Base-by-base conservation (phyloP, 768 basidiomycete genomes). In the Tubosaeta brunneosetosa region DNA sequence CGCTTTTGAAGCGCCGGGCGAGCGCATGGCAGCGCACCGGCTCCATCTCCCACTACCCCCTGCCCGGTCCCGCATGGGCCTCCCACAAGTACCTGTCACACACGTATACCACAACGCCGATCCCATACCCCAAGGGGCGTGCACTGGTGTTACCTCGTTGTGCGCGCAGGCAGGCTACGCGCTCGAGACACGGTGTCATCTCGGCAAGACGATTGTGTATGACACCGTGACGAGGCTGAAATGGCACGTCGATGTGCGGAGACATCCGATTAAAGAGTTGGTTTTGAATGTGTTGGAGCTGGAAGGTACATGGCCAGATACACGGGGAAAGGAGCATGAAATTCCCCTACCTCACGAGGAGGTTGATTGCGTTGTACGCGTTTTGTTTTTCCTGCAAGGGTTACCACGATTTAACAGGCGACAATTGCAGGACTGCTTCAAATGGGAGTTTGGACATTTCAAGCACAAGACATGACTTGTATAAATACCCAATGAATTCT, bases 91-190 rank as follows among this genome's bases (percentile, higher is more conserved):
- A 27, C 65, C 70, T 37, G 40, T 66, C 51, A 73, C 67, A 0
- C 82, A 83, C 59, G 72, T 86, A 44, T 86, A 82, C 66, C 81
- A 87, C 66, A 88, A 74, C 32, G 85, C 85, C 33, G 85, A 88
- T 63, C 86, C 86, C 7, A 82, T 88, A 59, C 81, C 86, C 6
- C 81, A 80, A 55, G 79, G 79, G 26, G 63, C 72, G 25, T 83
- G 82, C 61, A 81, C 74, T 6, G 81, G 81, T 27, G 44, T 74
- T 17, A 55, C 71, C 14, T 82, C 77, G 10, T 63, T 74, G 0
- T 88, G 86, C 53, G 77, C 80, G 36, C 74, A 77, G 41, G 85
- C 75, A 11, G 86, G 85, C n/a, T 87, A 81, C 58, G 85, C 83
- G 32, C 66, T 83, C 34, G 83, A 83, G 65, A 78, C 77, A 31